Conservation (phyloP, 306 rosid genomes). For the Prunus mira region DNA sequence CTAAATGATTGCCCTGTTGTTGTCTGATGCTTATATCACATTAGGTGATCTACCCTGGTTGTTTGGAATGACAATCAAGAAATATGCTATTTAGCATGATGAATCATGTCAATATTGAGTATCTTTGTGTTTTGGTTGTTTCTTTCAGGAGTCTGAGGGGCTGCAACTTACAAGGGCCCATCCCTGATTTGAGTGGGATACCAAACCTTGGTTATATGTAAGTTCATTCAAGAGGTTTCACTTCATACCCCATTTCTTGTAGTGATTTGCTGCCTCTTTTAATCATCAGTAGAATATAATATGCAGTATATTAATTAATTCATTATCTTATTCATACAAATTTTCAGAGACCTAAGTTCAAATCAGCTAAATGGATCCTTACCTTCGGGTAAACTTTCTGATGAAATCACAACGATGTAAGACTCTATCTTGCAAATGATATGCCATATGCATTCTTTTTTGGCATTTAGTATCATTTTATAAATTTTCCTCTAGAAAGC, state of each 20-base stretch:
- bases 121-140: conserved; percentile 25
- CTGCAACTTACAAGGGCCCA: conserved; percentile 75
- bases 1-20: not conserved
- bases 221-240: conserved; percentile 32
- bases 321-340: conserved; percentile 23
- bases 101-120: not conserved
- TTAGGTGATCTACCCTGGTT: not conserved
- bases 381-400: conserved; percentile 56
- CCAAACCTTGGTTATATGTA: conserved; percentile 59
- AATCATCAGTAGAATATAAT: conserved; percentile 5
- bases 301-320: conserved; percentile 12
- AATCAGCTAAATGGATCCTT: conserved; percentile 72
- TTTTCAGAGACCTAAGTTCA: conserved; percentile 77
- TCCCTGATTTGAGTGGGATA: conserved; percentile 78
- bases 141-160: conserved; percentile 79
- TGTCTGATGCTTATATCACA: not conserved
- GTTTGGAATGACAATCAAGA: not conserved
- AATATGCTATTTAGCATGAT: not conserved
- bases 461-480: not conserved
- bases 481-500: not conserved
- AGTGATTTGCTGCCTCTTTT: not conserved
- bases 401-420: conserved; percentile 79
- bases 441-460: conserved; percentile 5
- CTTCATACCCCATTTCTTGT: not conserved
- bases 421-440: conserved; percentile 28